A percentile compares a stretch with the other conserved stretches of the same genome.
Conservation (phyloP, 768 basidiomycete species). For the Phlebiopsis flavidoalba region DNA sequence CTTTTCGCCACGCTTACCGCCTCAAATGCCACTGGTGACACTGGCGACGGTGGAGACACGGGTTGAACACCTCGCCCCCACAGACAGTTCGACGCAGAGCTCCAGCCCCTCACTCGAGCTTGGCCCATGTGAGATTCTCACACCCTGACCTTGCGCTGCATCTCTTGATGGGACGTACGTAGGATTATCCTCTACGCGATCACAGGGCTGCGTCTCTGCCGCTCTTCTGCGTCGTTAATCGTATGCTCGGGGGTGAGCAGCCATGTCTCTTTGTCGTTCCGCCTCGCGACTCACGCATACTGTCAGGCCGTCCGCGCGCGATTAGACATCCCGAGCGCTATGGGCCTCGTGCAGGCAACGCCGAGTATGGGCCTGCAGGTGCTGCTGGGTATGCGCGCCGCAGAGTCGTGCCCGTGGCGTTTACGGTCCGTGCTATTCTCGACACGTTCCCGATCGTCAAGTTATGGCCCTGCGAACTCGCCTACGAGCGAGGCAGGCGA, state of each 20-base stretch:
- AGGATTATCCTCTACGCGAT: constrained; percentile 86
- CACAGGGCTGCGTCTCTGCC: constrained; percentile 84
- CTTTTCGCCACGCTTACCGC: constrained; percentile 67
- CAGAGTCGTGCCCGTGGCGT: constrained; percentile 81
- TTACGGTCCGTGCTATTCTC: constrained; percentile 85
- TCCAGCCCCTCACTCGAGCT: constrained; percentile 40
- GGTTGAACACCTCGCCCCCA: constrained; percentile 4
- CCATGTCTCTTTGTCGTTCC: background rate
- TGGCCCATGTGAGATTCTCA: constrained; percentile 3
- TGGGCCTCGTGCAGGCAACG: constrained; percentile 56
- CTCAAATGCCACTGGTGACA: constrained; percentile 49
- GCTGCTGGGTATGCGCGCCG: constrained; percentile 17
- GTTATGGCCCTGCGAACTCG: constrained; percentile 36
- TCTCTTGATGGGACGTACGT: background rate
- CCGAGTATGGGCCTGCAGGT: constrained; percentile 6
- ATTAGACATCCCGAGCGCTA: constrained; percentile 89
- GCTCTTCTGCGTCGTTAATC: constrained; percentile 83
- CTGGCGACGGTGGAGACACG: constrained; percentile 20
- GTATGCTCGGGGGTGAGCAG: constrained; percentile 68
- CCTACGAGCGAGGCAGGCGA: background rate
- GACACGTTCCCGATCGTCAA: constrained; percentile 96
- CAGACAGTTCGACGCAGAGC: constrained; percentile 13
- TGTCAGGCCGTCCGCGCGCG: constrained; percentile 72
- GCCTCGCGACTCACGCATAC: background rate
- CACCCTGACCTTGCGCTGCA: background rate